Percentiles rank a stretch among this genome's conserved stretches.
Conservation (phyloP, 805 yeast species). For the Saccharomycopsis vini region DNA sequence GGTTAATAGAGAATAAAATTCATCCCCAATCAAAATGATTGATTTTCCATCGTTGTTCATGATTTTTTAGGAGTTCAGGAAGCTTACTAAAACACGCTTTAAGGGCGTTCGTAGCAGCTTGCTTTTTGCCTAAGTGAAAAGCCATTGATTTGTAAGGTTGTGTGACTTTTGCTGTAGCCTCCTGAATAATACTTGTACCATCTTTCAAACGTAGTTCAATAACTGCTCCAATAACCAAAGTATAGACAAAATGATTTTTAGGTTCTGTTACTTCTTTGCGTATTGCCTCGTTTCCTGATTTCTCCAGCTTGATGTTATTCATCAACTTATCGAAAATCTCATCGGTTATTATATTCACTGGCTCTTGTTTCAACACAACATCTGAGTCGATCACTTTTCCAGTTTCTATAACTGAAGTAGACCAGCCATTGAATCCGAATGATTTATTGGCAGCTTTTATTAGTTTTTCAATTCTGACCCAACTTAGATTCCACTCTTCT, state of each 20-base stretch:
- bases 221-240: constrained; percentile 25
- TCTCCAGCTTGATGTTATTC: too few relatives aligned
- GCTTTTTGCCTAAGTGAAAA: constrained; percentile 35
- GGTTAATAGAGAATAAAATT: too few relatives aligned
- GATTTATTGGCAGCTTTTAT: constrained; percentile 36
- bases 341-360: too few relatives aligned
- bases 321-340: too few relatives aligned
- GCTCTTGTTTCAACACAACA: too few relatives aligned
- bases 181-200: constrained; percentile 31
- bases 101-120: constrained; percentile 39
- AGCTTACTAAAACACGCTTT: constrained; percentile 33
- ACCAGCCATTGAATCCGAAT: constrained; percentile 48
- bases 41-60: constrained; percentile 2
- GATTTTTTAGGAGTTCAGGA: constrained; percentile 15
- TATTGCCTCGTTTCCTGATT: too few relatives aligned
- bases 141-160: constrained; percentile 29
- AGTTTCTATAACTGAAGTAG: constrained; percentile 27
- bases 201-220: constrained; percentile 34
- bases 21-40: constrained; percentile 4
- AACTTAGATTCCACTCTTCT: not conserved
- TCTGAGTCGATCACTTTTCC: constrained; percentile 1
- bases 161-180: constrained; percentile 33
- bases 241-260: constrained; percentile 8
- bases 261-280: too few relatives aligned
- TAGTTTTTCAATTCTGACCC: constrained; percentile 15